These are phyloP conservation scores for Paraleonurus japonicus DNA, from an alignment of 257 asterid genomes.

Conservation along the genomic window DNA sequence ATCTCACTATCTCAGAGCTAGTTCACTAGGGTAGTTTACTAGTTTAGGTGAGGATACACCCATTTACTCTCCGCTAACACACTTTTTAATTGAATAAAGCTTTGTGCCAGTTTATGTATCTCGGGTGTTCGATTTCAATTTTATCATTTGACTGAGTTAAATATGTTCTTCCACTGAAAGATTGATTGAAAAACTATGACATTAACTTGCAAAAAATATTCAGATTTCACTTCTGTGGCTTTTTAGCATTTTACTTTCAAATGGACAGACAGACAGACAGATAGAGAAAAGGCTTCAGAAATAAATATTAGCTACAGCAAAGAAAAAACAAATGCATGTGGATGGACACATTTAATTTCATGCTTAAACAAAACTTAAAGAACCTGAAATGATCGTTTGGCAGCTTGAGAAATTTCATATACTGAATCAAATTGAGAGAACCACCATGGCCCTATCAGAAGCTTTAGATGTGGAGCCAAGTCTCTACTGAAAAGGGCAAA, in stretches of 20 bases:
- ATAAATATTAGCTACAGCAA: constrained; percentile 7
- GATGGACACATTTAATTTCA: background rate
- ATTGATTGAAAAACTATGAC: background rate
- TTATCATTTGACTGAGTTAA: constrained; percentile 6
- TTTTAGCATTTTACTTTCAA: constrained; percentile 14
- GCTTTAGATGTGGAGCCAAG: constrained; percentile 88
- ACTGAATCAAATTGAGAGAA: constrained; percentile 92
- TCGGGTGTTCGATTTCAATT: background rate
- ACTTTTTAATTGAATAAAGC: constrained; percentile 1
- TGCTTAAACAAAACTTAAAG: constrained; percentile 24
- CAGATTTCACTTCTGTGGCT: background rate
- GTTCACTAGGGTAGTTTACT: background rate
- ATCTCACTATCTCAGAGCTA: background rate
- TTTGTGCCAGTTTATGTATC: background rate
- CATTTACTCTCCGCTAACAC: background rate
- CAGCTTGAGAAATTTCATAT: constrained; percentile 92
- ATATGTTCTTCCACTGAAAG: background rate
- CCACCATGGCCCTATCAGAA: constrained; percentile 99
- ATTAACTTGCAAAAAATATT: background rate
- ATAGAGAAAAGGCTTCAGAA: background rate
- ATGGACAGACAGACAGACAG: background rate
- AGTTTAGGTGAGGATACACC: background rate
- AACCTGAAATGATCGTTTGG: constrained; percentile 94
- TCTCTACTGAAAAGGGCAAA: constrained; percentile 70
- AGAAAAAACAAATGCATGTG: constrained; percentile 6